These are phyloP conservation scores for Verbena officinalis DNA, from an alignment of 257 asterid genomes.

Conservation along the genomic window DNA sequence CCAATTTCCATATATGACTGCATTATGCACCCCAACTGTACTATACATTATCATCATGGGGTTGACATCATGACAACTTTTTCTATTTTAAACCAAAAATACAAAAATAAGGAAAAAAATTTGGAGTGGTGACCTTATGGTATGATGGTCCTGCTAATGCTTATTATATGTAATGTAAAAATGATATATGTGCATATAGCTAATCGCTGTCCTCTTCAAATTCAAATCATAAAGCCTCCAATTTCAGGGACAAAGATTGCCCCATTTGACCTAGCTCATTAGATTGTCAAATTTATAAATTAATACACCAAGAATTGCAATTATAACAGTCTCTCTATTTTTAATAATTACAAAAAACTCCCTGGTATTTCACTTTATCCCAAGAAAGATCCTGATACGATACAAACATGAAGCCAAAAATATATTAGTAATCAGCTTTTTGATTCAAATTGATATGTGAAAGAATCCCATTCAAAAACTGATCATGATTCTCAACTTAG, in stretches of 20 bases:
- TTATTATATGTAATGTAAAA: background rate
- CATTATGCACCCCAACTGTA: slow-evolving; percentile 22
- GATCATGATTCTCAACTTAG: too few relatives aligned
- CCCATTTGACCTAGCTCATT: too few relatives aligned
- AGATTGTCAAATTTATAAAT: too few relatives aligned
- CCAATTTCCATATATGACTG: slow-evolving; percentile 37
- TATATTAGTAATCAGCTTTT: too few relatives aligned
- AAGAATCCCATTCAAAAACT: too few relatives aligned
- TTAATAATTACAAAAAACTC: too few relatives aligned
- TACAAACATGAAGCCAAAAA: too few relatives aligned
- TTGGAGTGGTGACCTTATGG: background rate
- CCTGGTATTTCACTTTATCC: too few relatives aligned
- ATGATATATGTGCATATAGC: slow-evolving; percentile 7
- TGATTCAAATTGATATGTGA: too few relatives aligned
- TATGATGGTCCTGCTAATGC: background rate
- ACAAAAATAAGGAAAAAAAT: background rate
- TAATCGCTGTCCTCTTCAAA: slow-evolving; percentile 25
- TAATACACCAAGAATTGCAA: too few relatives aligned
- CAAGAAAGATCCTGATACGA: too few relatives aligned
- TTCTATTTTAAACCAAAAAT: background rate
- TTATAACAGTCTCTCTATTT: too few relatives aligned
- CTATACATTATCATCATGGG: slow-evolving; percentile 12
- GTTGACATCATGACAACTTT: slow-evolving; percentile 13
- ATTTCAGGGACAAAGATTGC: background rate
- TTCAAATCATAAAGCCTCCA: slow-evolving; percentile 41